Conservation (phyloP, 2,329 filamentous ascomycete species). For the Hymenoscyphus salicellus region DNA sequence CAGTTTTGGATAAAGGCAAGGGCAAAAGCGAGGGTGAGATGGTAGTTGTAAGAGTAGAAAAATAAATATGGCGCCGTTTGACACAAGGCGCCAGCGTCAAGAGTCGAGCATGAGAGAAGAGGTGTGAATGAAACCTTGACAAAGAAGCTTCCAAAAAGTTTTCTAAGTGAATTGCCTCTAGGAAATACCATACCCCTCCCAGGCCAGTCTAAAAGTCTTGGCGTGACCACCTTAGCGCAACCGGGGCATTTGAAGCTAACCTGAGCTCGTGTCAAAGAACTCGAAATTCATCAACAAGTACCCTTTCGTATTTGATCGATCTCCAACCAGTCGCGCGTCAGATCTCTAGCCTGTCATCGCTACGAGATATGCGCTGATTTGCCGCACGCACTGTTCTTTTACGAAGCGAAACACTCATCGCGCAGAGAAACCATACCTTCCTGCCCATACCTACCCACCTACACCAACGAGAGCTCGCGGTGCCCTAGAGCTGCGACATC, state of each 20-base stretch:
- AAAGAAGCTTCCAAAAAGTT: neutral
- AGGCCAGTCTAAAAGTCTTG: neutral
- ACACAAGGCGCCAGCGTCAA: neutral
- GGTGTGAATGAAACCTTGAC: neutral
- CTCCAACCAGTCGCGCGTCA: neutral
- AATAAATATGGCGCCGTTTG: neutral
- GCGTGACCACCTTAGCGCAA: neutral
- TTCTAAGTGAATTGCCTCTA: neutral
- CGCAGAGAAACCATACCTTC: neutral
- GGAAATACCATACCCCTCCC: neutral
- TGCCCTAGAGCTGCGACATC: neutral
- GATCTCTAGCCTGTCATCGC: neutral
- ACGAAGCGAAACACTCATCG: neutral
- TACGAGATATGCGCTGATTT: constrained; percentile 11
- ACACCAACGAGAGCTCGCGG: constrained; percentile 8
- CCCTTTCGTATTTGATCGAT: neutral
- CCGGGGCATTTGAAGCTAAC: neutral
- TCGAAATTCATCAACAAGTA: constrained; percentile 6
- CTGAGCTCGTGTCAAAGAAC: constrained; percentile 5
- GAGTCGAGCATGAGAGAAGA: neutral
- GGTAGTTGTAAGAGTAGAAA: neutral
- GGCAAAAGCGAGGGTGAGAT: neutral
- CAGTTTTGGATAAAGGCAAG: neutral
- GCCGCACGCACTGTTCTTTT: neutral
- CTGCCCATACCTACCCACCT: constrained; percentile 6